These are phyloP conservation scores for Cokeromyces recurvatus DNA, from an alignment of 371 early-diverging fungal genomes.

Conservation along the genomic window DNA sequence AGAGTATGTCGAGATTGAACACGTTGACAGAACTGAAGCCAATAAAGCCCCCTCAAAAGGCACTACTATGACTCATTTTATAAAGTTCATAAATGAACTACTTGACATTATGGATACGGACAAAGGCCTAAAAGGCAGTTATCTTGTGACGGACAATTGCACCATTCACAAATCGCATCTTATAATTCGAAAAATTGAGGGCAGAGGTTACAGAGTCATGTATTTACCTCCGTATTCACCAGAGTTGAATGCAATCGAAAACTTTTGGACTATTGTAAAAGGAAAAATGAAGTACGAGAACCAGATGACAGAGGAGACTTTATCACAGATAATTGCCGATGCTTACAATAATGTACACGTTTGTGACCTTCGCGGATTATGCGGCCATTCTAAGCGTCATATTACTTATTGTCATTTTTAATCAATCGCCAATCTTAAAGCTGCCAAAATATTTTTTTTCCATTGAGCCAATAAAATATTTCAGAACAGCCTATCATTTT, in stretches of 20 bases:
- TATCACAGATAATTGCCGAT: constrained; percentile 10
- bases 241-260: too few relatives aligned
- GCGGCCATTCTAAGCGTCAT: constrained; percentile 7
- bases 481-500: too few relatives aligned
- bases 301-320: constrained; percentile 5
- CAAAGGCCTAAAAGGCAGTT: too few relatives aligned
- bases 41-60: constrained; percentile 4
- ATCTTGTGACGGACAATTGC: background rate
- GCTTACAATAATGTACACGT: constrained; percentile 9
- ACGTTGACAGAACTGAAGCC: background rate
- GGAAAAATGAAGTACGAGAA: constrained; percentile 11
- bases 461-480: too few relatives aligned
- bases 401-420: background rate
- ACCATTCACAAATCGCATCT: constrained; percentile 4
- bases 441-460: too few relatives aligned
- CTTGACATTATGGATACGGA: constrained; percentile 2
- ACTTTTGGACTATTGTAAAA: too few relatives aligned
- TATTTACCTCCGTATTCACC: too few relatives aligned
- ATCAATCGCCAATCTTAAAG: too few relatives aligned
- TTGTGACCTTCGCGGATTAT: constrained; percentile 9
- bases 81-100: constrained; percentile 5
- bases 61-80: constrained; percentile 1
- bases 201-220: too few relatives aligned
- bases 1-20: background rate
- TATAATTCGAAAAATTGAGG: background rate